These are phyloP conservation scores for Pyricularia pennisetigena DNA, from an alignment of 2,329 filamentous ascomycete species.

Conservation along the genomic window DNA sequence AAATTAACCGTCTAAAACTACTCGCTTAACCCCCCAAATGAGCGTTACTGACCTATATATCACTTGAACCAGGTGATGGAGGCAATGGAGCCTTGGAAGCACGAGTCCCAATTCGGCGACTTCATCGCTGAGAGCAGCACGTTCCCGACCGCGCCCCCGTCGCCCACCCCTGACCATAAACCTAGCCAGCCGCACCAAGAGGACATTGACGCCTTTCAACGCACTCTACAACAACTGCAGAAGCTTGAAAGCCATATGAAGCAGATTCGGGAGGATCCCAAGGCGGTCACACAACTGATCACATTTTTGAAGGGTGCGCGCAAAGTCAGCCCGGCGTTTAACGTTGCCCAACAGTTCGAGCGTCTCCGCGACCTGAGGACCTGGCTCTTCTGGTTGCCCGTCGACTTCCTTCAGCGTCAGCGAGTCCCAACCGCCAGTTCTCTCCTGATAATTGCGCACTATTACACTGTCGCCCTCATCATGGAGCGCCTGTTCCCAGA, in stretches of 20 bases:
- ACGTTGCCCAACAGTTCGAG: constrained; percentile 78
- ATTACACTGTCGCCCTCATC: constrained; percentile 80
- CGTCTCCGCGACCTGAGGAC: constrained; percentile 79
- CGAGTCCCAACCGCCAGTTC: constrained; percentile 57
- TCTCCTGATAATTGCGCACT: constrained; percentile 77
- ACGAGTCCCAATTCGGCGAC: constrained; percentile 77
- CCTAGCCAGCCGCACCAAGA: constrained; percentile 57
- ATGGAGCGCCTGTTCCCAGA: constrained; percentile 89
- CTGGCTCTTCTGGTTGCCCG: constrained; percentile 94
- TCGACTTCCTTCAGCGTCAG: constrained; percentile 71
- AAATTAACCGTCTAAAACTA: constrained; percentile 3
- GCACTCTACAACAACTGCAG: constrained; percentile 56
- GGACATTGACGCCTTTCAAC: constrained; percentile 58
- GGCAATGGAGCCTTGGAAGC: constrained; percentile 85
- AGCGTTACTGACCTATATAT: background rate
- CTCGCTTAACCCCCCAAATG: background rate
- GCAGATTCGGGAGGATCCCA: constrained; percentile 59
- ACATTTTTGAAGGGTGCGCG: constrained; percentile 64
- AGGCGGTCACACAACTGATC: constrained; percentile 58
- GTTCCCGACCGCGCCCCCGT: constrained; percentile 56
- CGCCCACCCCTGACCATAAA: constrained; percentile 50
- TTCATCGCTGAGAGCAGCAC: constrained; percentile 74
- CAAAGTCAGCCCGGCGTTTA: constrained; percentile 58
- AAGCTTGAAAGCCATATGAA: constrained; percentile 60
- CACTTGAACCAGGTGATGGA: constrained; percentile 57